Percentiles rank a stretch among this genome's conserved stretches.
Evolutionary conservation across 1,139 yeast genomes (phyloP).

Genomic region (Yamadazyma sp.): DNA sequence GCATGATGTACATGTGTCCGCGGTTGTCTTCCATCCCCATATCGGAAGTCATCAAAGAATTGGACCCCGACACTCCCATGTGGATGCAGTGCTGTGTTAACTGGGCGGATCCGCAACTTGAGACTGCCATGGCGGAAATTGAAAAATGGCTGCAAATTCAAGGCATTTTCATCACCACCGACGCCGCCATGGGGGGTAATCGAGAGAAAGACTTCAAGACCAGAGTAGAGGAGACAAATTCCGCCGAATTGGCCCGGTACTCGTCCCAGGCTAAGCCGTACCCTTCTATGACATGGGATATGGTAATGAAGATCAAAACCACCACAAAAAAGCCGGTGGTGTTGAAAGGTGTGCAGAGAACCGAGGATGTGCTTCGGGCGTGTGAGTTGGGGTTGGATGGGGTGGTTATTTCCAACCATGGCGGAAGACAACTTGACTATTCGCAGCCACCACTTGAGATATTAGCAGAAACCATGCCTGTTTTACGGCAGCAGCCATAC

Average conservation of each 20-base stretch:
- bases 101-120: constrained; percentile 23
- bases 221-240: constrained; percentile 11
- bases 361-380: constrained; percentile 50
- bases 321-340: constrained; percentile 31
- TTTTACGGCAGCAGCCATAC: constrained; percentile 32
- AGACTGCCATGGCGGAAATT: constrained; percentile 16
- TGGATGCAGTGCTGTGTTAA: constrained; percentile 49
- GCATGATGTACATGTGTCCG: constrained; percentile 56
- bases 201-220: constrained; percentile 25
- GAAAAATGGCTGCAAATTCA: constrained; percentile 21
- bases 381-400: constrained; percentile 45
- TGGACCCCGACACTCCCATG: constrained; percentile 15
- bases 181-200: constrained; percentile 24
- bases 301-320: constrained; percentile 15
- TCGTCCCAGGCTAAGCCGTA: constrained; percentile 10
- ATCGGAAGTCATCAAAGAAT: constrained; percentile 32
- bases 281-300: constrained; percentile 18
- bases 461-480: constrained; percentile 40
- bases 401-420: constrained; percentile 52
- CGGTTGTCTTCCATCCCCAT: constrained; percentile 52
- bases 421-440: constrained; percentile 53
- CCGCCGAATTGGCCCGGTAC: constrained; percentile 9
- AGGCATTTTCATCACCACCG: constrained; percentile 27
- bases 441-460: constrained; percentile 48
- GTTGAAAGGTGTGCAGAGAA: constrained; percentile 51